Percentiles rank a stretch among this genome's conserved stretches.
These are phyloP conservation scores for Leishmania mexicana DNA, from an alignment of 208 protist genomes.

Conservation along the genomic window DNA sequence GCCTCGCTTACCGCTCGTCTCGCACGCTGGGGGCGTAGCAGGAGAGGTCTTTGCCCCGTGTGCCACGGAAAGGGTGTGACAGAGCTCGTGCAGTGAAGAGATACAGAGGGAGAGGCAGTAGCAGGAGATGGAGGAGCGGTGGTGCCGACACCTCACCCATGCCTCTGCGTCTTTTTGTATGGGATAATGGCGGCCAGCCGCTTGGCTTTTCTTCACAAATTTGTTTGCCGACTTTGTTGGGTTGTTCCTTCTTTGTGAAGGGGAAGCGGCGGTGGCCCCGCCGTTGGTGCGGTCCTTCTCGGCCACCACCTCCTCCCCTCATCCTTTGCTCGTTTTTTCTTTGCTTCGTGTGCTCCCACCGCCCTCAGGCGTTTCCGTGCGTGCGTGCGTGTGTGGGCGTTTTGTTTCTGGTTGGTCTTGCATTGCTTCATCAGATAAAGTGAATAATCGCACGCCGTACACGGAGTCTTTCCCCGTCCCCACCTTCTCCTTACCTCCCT, in stretches of 20 bases:
- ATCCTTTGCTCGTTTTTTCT: neutral
- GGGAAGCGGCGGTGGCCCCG: neutral
- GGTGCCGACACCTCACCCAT: neutral
- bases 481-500: neutral
- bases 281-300: neutral
- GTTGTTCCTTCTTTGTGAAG: neutral
- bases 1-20: constrained; percentile 63
- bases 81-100: constrained; percentile 11
- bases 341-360: neutral
- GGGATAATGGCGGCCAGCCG: neutral
- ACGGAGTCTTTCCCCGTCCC: neutral
- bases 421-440: neutral
- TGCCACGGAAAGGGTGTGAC: constrained; percentile 46
- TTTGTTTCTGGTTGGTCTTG: neutral
- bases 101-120: neutral
- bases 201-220: neutral
- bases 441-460: neutral
- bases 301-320: neutral
- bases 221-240: neutral
- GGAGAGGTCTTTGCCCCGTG: constrained; percentile 50
- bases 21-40: constrained; percentile 21
- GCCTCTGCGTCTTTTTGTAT: neutral
- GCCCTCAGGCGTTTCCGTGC: neutral
- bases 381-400: neutral
- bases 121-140: neutral